These are phyloP conservation scores for Platanthera guangdongensis DNA, from an alignment of 106 monocot genomes.

Conservation along the genomic window DNA sequence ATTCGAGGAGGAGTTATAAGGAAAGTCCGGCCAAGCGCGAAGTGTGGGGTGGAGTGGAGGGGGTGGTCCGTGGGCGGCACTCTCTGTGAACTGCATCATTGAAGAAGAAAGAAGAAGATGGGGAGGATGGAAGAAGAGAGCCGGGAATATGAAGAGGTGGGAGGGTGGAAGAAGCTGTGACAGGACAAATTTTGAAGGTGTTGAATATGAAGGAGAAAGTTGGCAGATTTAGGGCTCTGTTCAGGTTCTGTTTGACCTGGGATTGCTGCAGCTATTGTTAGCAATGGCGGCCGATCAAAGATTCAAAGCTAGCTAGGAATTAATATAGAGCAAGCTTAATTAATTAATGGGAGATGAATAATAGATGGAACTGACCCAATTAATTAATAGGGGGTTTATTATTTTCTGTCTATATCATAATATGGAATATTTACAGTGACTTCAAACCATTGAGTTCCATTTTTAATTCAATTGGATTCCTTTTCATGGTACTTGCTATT, in stretches of 20 bases:
- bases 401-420: too few species aligned
- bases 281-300: too few species aligned
- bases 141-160: not conserved
- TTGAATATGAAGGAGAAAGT: not conserved
- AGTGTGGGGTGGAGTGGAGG: not conserved
- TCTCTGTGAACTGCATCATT: slow-evolving; percentile 76
- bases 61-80: slow-evolving; percentile 7
- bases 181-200: not conserved
- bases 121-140: not conserved
- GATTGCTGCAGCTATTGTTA: too few species aligned
- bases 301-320: too few species aligned
- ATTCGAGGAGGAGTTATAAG: slow-evolving; percentile 7
- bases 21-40: slow-evolving; percentile 17
- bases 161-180: not conserved
- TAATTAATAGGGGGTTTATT: too few species aligned
- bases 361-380: too few species aligned
- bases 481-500: too few species aligned
- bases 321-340: too few species aligned
- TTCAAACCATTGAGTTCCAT: too few species aligned
- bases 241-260: not conserved
- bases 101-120: not conserved
- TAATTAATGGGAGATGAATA: too few species aligned
- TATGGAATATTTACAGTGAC: too few species aligned
- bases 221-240: not conserved
- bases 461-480: too few species aligned